phyloP scores from a whole-genome alignment of 2,329 filamentous ascomycete species.

The Botrytis porri region DNA sequence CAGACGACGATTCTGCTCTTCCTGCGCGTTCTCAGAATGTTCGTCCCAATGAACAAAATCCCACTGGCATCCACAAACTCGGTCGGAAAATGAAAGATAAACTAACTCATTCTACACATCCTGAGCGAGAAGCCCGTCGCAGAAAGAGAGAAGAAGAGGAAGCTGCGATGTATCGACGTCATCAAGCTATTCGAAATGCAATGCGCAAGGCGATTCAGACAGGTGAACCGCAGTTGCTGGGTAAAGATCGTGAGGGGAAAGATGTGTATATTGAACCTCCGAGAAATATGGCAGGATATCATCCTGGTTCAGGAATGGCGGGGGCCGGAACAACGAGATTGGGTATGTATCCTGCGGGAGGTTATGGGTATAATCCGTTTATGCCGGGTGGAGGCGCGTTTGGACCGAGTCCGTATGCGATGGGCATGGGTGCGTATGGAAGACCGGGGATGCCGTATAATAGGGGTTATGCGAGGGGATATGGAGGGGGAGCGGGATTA shows the following conservation, averaged over 20 bases:
- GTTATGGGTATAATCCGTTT: constrained; percentile 47
- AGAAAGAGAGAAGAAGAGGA: constrained; percentile 49
- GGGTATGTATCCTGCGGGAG: constrained; percentile 27
- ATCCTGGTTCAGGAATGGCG: constrained; percentile 22
- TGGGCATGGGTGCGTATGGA: constrained; percentile 43
- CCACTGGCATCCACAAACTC: constrained; percentile 43
- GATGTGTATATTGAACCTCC: constrained; percentile 60
- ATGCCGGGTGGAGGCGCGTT: constrained; percentile 34
- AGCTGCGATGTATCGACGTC: constrained; percentile 46
- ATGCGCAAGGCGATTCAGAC: constrained; percentile 52
- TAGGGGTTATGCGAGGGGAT: constrained; percentile 43
- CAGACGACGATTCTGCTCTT: constrained; percentile 42
- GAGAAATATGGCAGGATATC: neutral
- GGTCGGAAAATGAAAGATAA: constrained; percentile 59
- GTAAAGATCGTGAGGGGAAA: constrained; percentile 51
- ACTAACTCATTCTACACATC: constrained; percentile 54
- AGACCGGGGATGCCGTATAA: constrained; percentile 49
- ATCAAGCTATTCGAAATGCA: constrained; percentile 49
- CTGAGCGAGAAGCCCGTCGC: constrained; percentile 49
- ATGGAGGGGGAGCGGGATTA: constrained; percentile 46
- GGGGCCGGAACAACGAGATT: constrained; percentile 23
- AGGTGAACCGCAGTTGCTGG: constrained; percentile 53
- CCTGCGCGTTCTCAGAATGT: constrained; percentile 29
- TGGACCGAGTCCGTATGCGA: constrained; percentile 40
- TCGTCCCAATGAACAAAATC: constrained; percentile 28